A percentile compares a stretch with the other conserved stretches of the same genome.
These are phyloP conservation scores for Polytolypa hystricis DNA, from an alignment of 2,329 filamentous ascomycete species.

Conservation along the genomic window DNA sequence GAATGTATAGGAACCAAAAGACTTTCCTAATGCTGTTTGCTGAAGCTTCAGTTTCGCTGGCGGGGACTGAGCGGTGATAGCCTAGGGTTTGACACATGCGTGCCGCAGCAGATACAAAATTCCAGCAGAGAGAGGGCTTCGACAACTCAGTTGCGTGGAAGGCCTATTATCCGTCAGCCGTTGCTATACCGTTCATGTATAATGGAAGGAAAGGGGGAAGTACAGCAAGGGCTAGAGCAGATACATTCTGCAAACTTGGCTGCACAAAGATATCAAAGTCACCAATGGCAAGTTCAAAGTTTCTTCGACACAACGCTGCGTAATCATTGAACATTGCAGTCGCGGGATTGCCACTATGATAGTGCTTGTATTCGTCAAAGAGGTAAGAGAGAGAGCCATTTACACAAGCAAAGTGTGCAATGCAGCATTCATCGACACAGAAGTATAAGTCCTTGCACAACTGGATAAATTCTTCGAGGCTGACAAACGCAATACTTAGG, in stretches of 20 bases:
- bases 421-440: conserved; percentile 30
- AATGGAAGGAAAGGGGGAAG: conserved; percentile 6
- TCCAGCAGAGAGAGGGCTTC: conserved; percentile 53
- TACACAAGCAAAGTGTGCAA: conserved; percentile 29
- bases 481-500: conserved; percentile 15
- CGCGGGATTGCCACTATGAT: conserved; percentile 12
- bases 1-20: conserved; percentile 50
- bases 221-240: conserved; percentile 50
- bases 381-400: conserved; percentile 29
- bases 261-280: conserved; percentile 47
- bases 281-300: conserved; percentile 35
- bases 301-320: conserved; percentile 28
- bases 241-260: conserved; percentile 44
- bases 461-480: conserved; percentile 23
- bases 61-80: conserved; percentile 39
- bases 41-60: conserved; percentile 13
- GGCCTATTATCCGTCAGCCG: conserved; percentile 29
- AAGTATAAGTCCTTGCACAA: conserved; percentile 35
- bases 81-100: conserved; percentile 53
- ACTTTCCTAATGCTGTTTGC: conserved; percentile 25
- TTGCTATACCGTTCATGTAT: conserved; percentile 19
- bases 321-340: conserved; percentile 21
- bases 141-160: conserved; percentile 53
- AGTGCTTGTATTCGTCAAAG: conserved; percentile 23
- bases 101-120: conserved; percentile 48